These are phyloP conservation scores for Lipomyces mesembrius DNA, from an alignment of 805 yeast species.

Conservation along the genomic window DNA sequence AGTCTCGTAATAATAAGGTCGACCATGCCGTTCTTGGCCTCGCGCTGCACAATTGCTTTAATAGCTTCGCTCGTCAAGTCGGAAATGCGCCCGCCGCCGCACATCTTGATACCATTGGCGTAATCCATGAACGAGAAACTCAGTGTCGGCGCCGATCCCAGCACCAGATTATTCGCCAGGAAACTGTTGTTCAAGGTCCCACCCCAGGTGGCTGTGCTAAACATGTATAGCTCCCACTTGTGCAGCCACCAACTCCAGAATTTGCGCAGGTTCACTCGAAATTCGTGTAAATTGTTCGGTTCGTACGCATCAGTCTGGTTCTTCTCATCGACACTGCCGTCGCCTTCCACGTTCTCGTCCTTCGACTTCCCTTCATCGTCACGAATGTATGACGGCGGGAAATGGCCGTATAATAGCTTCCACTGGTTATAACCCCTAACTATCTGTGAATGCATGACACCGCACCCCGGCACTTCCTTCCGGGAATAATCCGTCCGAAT, in stretches of 20 bases:
- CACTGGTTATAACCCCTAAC: slow-evolving; percentile 35
- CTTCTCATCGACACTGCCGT: slow-evolving; percentile 3
- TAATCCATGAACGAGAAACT: slow-evolving; percentile 36
- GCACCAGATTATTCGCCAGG: slow-evolving; percentile 21
- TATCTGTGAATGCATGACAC: slow-evolving; percentile 32
- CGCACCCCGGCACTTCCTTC: slow-evolving; percentile 34
- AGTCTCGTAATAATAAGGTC: slow-evolving; percentile 31
- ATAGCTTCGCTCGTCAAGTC: slow-evolving; percentile 31
- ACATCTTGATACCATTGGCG: slow-evolving; percentile 29
- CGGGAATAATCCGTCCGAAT: slow-evolving; percentile 32
- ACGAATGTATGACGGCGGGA: slow-evolving; percentile 25
- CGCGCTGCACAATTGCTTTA: slow-evolving; percentile 33
- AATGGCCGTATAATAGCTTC: slow-evolving; percentile 28
- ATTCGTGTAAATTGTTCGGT: slow-evolving; percentile 16
- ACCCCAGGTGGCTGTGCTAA: slow-evolving; percentile 29
- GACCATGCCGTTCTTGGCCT: slow-evolving; percentile 34
- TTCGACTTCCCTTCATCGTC: slow-evolving; percentile 9
- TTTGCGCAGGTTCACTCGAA: slow-evolving; percentile 24
- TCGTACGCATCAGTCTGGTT: neutral
- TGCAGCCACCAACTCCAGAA: slow-evolving; percentile 39
- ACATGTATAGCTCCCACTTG: slow-evolving; percentile 35
- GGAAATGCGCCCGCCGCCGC: slow-evolving; percentile 26
- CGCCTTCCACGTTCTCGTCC: neutral
- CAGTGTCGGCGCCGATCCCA: slow-evolving; percentile 32
- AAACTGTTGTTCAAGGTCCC: slow-evolving; percentile 29